Conservation (phyloP, 495 filamentous ascomycete species). For the Aspergillus nidulans region DNA sequence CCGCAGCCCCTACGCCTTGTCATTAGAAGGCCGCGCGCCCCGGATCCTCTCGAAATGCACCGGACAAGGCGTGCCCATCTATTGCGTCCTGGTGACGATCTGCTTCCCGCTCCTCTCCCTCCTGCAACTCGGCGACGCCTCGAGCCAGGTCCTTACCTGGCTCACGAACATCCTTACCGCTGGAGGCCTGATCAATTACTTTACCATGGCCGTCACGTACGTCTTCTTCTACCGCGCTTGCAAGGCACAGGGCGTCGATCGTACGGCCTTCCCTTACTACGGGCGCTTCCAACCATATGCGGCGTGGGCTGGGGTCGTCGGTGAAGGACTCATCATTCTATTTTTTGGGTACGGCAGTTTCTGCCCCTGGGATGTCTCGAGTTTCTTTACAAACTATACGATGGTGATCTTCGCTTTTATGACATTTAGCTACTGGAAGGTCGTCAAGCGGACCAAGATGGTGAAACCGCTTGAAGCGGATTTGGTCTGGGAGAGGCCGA, state of each 20-base stretch:
- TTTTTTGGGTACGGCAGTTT: slow-evolving; percentile 18
- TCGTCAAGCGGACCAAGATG: slow-evolving; percentile 44
- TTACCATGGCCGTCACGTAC: slow-evolving; percentile 50
- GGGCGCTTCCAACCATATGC: slow-evolving; percentile 30
- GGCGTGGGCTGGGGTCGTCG: slow-evolving; percentile 27
- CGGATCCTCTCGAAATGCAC: slow-evolving; percentile 36
- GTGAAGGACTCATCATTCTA: slow-evolving; percentile 30
- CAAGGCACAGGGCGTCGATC: slow-evolving; percentile 29
- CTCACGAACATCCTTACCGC: slow-evolving; percentile 27
- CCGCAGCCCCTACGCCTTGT: slow-evolving; percentile 41
- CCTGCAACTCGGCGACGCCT: slow-evolving; percentile 23
- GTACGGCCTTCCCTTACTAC: slow-evolving; percentile 26
- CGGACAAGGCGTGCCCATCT: slow-evolving; percentile 40
- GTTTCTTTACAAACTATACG: slow-evolving; percentile 31
- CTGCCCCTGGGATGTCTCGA: slow-evolving; percentile 20
- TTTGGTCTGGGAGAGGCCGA: not conserved
- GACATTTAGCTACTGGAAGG: slow-evolving; percentile 51
- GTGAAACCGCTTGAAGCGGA: slow-evolving; percentile 39
- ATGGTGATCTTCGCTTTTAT: slow-evolving; percentile 48
- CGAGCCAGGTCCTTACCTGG: slow-evolving; percentile 26
- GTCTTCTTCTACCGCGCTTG: slow-evolving; percentile 34
- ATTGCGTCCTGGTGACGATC: slow-evolving; percentile 34
- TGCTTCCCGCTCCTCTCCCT: slow-evolving; percentile 38
- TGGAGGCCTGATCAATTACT: slow-evolving; percentile 31
- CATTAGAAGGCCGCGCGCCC: slow-evolving; percentile 43